Conservation (phyloP, 345 rosid genomes). For the Trapa incisa region DNA sequence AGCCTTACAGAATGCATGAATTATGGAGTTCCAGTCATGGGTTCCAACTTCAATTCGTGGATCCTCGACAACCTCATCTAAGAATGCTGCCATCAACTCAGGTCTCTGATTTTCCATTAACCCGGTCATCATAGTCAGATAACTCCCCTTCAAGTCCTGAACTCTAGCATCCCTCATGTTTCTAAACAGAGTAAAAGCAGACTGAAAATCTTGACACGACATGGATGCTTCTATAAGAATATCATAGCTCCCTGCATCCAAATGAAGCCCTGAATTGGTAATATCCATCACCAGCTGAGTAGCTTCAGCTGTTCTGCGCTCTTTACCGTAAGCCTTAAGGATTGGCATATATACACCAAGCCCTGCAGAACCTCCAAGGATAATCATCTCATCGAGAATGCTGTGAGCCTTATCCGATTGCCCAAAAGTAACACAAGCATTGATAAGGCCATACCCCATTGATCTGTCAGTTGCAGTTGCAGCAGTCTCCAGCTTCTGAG, state of each 20-base stretch:
- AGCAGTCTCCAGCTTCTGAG: slow-evolving; percentile 55
- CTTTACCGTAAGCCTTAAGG: slow-evolving; percentile 71
- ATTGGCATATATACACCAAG: slow-evolving; percentile 78
- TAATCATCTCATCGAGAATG: slow-evolving; percentile 69
- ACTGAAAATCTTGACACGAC: slow-evolving; percentile 81
- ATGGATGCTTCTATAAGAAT: slow-evolving; percentile 76
- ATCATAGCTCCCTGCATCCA: slow-evolving; percentile 50
- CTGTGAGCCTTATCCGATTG: slow-evolving; percentile 74
- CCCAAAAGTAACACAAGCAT: slow-evolving; percentile 65
- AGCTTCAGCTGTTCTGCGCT: slow-evolving; percentile 77
- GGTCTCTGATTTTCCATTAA: slow-evolving; percentile 69
- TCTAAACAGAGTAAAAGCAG: slow-evolving; percentile 78
- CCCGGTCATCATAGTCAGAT: slow-evolving; percentile 80
- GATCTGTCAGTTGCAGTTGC: slow-evolving; percentile 27
- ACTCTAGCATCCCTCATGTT: slow-evolving; percentile 74
- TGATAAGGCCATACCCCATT: slow-evolving; percentile 59
- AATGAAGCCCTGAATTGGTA: slow-evolving; percentile 52
- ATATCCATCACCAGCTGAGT: slow-evolving; percentile 79
- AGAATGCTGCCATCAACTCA: slow-evolving; percentile 79
- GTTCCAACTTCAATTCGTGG: slow-evolving; percentile 79
- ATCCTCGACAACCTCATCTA: slow-evolving; percentile 87
- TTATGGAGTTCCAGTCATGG: slow-evolving; percentile 95
- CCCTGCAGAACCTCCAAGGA: slow-evolving; percentile 49
- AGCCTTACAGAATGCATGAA: slow-evolving; percentile 88
- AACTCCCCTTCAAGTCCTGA: slow-evolving; percentile 56